phyloP scores from a whole-genome alignment of 306 rosid species.

The Casuarina glauca region DNA sequence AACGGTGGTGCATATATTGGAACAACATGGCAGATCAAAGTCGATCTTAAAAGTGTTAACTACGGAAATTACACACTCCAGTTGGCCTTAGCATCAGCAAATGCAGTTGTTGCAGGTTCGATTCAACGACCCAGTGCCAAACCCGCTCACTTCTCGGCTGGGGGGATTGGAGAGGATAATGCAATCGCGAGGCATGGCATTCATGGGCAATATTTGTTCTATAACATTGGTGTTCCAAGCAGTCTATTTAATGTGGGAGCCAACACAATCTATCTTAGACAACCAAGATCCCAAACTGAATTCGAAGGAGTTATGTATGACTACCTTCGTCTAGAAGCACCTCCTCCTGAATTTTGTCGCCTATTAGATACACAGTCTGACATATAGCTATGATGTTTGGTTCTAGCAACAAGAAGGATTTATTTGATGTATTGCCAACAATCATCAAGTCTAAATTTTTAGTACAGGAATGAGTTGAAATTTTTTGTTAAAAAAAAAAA shows the following conservation, averaged over 20 bases:
- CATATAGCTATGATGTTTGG: too few species aligned
- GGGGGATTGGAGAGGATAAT: conserved; percentile 56
- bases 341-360: conserved; percentile 20
- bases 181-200: conserved; percentile 83
- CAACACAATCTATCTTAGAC: conserved; percentile 58
- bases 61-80: conserved; percentile 63
- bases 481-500: too few species aligned
- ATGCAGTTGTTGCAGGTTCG: conserved; percentile 56
- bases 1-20: conserved; percentile 29
- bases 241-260: conserved; percentile 38
- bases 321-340: conserved; percentile 38
- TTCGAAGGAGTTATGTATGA: conserved; percentile 56
- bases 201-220: conserved; percentile 60
- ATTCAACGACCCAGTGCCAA: conserved; percentile 30
- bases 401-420: too few species aligned
- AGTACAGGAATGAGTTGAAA: too few species aligned
- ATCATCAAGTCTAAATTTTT: too few species aligned
- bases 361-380: too few species aligned
- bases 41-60: conserved; percentile 30
- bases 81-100: conserved; percentile 62
- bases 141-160: conserved; percentile 33
- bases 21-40: conserved; percentile 70
- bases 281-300: conserved; percentile 29
- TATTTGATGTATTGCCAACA: too few species aligned
- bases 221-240: conserved; percentile 37